phyloP scores from a whole-genome alignment of 2,329 filamentous ascomycete species.

The Capronia epimyces region DNA sequence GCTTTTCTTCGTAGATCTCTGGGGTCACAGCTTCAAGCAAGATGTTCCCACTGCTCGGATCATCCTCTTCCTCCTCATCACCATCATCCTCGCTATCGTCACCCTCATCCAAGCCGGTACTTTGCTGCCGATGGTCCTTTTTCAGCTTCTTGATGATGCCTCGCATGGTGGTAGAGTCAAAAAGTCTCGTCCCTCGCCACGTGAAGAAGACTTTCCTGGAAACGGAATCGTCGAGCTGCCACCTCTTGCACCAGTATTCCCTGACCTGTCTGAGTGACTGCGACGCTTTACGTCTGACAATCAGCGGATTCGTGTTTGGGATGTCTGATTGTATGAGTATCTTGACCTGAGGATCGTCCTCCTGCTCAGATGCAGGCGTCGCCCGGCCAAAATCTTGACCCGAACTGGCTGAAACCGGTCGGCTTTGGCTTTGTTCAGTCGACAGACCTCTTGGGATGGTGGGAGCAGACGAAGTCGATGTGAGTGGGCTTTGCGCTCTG shows the following conservation, averaged over 20 bases:
- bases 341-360: constrained; percentile 50
- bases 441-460: constrained; percentile 3
- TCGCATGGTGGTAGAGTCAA: constrained; percentile 66
- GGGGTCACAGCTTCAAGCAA: constrained; percentile 72
- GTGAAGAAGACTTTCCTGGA: constrained; percentile 64
- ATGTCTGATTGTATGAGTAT: constrained; percentile 67
- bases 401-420: constrained; percentile 15
- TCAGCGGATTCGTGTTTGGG: constrained; percentile 53
- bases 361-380: constrained; percentile 9
- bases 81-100: constrained; percentile 34
- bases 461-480: not conserved
- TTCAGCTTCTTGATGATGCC: constrained; percentile 50
- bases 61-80: constrained; percentile 19
- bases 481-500: constrained; percentile 5
- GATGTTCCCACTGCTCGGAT: constrained; percentile 54
- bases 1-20: constrained; percentile 51
- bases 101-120: constrained; percentile 42
- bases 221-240: constrained; percentile 49
- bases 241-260: constrained; percentile 62
- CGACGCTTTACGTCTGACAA: constrained; percentile 61
- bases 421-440: constrained; percentile 4
- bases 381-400: constrained; percentile 2
- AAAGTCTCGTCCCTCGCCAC: constrained; percentile 68
- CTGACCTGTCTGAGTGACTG: constrained; percentile 64
- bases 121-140: constrained; percentile 11